Base-by-base conservation (phyloP, 306 rosid species). In the Cicer yamashitae region DNA sequence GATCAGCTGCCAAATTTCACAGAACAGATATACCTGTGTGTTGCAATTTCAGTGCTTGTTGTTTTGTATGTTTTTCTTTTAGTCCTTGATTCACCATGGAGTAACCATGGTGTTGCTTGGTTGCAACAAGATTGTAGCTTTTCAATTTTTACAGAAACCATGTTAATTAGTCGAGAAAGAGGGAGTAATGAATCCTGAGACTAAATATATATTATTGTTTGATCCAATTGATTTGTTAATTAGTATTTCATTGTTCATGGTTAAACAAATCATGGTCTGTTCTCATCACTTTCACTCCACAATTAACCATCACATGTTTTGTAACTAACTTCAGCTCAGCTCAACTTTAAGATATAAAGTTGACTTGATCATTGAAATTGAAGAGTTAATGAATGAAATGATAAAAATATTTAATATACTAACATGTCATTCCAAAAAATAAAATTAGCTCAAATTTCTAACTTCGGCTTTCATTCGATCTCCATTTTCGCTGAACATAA, bases 11-110 rank as follows among this genome's bases (percentile, higher is more conserved):
- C 61, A 54, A 54, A 54, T 54, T 54, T 54, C 61, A 54, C 61
- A 54, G 61, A 54, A 54, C 61, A 54, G 1, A 54, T 54, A 13
- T 6, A 59, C 11, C 73, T 82, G 10, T 77, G 46, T 44, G 15
- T 82, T 1, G 82, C 85, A 34, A 73, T 83, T 74, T 83, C 74
- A 61, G 7, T 60, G 0, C 3, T 82, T 58, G 12, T 59, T 41
- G 5, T 68, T 43, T 25, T 77, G 37, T 82, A 78, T 68, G 58
- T 52, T 8, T 44, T 67, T 60, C 80, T 82, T 1, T 30, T 73
- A 10, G 80, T 71, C 53, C 22, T 82, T 48, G 86, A 82, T 43
- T 82, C 86, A 17, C 50, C 57, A 20, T 82, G 85, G 85, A 82
- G 9, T 70, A 76, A 81, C 70, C 40, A 18, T 43, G 82, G 73